These are phyloP conservation scores for Fistulifera pelliculosa DNA, from an alignment of 108 stramenopile species.

Conservation along the genomic window DNA sequence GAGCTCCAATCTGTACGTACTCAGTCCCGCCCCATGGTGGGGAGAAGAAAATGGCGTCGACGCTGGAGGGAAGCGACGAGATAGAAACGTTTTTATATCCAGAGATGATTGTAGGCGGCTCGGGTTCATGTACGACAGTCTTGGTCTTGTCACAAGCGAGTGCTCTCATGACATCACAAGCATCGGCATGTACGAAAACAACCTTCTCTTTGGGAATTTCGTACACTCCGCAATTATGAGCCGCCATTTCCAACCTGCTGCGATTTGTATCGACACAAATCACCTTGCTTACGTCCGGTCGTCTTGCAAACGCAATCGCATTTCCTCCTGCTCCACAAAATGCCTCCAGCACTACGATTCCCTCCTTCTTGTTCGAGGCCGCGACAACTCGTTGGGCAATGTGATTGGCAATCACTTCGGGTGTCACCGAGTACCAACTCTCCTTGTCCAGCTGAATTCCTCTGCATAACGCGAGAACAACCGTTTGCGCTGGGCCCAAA, in stretches of 20 bases:
- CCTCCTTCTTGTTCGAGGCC: not conserved
- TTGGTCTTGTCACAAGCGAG: constrained; percentile 12
- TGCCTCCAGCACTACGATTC: constrained; percentile 52
- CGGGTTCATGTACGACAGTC: constrained; percentile 6
- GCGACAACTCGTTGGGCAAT: constrained; percentile 34
- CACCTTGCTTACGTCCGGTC: constrained; percentile 29
- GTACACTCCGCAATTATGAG: constrained; percentile 64
- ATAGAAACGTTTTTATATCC: constrained; percentile 44
- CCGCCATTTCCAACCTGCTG: constrained; percentile 53
- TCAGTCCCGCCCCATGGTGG: constrained; percentile 84
- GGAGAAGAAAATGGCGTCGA: constrained; percentile 63
- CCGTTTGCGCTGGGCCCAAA: constrained; percentile 51
- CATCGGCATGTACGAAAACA: constrained; percentile 61
- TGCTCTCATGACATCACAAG: constrained; percentile 29
- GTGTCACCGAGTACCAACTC: constrained; percentile 96
- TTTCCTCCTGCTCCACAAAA: constrained; percentile 84
- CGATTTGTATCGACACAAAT: constrained; percentile 59
- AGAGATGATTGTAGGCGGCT: not conserved
- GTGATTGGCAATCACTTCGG: constrained; percentile 88
- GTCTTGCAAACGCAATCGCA: constrained; percentile 60
- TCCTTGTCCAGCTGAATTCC: constrained; percentile 84
- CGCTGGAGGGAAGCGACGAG: constrained; percentile 39
- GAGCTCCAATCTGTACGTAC: constrained; percentile 36
- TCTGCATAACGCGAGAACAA: constrained; percentile 85
- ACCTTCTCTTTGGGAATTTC: constrained; percentile 36